phyloP scores from a whole-genome alignment of 2,329 filamentous ascomycete genomes.

The Fusarium bactridioides region DNA sequence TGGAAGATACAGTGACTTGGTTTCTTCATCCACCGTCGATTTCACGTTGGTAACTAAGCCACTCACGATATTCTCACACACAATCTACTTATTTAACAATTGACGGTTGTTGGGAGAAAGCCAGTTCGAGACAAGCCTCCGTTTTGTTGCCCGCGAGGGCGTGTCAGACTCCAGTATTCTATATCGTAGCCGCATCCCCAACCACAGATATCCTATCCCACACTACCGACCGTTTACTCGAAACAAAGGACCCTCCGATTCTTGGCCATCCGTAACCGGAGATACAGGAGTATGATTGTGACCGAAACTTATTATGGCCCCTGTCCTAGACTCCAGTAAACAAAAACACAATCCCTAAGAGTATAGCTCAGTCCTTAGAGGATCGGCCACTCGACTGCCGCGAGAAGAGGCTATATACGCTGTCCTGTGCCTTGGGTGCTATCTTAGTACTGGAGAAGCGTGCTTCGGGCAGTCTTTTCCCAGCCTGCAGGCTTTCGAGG shows the following conservation, averaged over 20 bases:
- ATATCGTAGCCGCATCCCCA: not conserved
- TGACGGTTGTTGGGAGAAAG: not conserved
- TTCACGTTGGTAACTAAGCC: not conserved
- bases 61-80: not conserved
- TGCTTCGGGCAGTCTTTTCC: constrained; percentile 77
- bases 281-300: not conserved
- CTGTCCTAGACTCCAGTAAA: not conserved
- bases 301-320: not conserved
- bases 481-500: constrained; percentile 81
- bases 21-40: not conserved
- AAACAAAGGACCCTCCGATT: not conserved
- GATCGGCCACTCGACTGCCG: constrained; percentile 13
- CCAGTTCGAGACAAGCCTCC: not conserved
- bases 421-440: constrained; percentile 68
- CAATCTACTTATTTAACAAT: not conserved
- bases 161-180: not conserved
- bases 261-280: not conserved
- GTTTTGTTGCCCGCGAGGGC: not conserved
- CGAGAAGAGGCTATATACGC: constrained; percentile 64
- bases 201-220: not conserved
- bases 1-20: not conserved
- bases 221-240: not conserved
- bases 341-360: not conserved
- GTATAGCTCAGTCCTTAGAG: constrained; percentile 1
- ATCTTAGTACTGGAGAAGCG: constrained; percentile 72